Percentiles rank a stretch among this genome's conserved stretches.
phyloP scores from a whole-genome alignment of 1,139 yeast genomes.

The Lodderomyces jiufengensis region DNA sequence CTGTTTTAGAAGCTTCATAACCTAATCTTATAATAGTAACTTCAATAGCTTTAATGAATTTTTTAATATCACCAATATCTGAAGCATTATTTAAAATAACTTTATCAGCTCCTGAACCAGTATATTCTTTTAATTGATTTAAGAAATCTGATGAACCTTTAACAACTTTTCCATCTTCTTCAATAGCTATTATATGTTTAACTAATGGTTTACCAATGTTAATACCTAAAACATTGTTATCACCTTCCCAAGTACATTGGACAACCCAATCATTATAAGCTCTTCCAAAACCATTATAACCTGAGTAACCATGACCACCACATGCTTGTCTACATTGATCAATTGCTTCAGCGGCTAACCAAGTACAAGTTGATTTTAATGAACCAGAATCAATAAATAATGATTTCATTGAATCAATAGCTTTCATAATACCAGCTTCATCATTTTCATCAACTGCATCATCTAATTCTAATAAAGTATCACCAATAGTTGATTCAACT shows the following conservation, averaged over 20 bases:
- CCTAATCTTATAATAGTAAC: slow-evolving; percentile 41
- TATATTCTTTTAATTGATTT: slow-evolving; percentile 31
- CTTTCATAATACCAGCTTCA: slow-evolving; percentile 31
- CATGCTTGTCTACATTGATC: slow-evolving; percentile 50
- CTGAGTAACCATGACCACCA: slow-evolving; percentile 52
- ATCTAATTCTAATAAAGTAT: slow-evolving; percentile 31
- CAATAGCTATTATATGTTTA: slow-evolving; percentile 30
- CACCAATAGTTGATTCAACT: slow-evolving; percentile 30
- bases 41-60: slow-evolving; percentile 38
- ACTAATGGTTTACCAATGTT: slow-evolving; percentile 46
- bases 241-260: slow-evolving; percentile 55
- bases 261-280: slow-evolving; percentile 50
- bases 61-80: slow-evolving; percentile 31
- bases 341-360: slow-evolving; percentile 46
- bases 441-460: slow-evolving; percentile 36
- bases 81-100: slow-evolving; percentile 24
- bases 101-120: slow-evolving; percentile 19
- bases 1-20: slow-evolving; percentile 28
- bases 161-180: slow-evolving; percentile 32
- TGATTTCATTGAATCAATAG: slow-evolving; percentile 41
- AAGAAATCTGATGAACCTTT: slow-evolving; percentile 40
- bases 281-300: slow-evolving; percentile 47
- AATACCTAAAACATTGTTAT: slow-evolving; percentile 46
- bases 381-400: slow-evolving; percentile 47
- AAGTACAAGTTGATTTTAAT: slow-evolving; percentile 46